phyloP scores from a whole-genome alignment of 2,329 filamentous ascomycete species.

The Xylariaceae sp. region DNA sequence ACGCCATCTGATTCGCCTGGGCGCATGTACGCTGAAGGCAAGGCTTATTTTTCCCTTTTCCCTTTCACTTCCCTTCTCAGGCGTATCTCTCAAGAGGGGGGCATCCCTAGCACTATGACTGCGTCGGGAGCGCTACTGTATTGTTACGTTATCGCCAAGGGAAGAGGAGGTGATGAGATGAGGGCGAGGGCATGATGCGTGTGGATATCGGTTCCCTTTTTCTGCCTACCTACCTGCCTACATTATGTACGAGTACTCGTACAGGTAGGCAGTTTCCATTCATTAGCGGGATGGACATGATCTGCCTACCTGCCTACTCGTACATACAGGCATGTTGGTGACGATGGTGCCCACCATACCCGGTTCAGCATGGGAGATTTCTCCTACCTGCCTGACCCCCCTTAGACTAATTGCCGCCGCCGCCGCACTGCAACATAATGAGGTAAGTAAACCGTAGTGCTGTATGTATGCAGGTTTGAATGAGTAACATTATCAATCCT shows the following conservation, averaged over 20 bases:
- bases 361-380: neutral
- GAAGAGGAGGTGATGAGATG: constrained; percentile 1
- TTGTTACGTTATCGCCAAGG: constrained; percentile 11
- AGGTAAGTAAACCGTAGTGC: constrained; percentile 4
- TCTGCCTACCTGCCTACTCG: neutral
- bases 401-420: neutral
- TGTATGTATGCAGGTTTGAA: constrained; percentile 15
- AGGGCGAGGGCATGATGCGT: neutral
- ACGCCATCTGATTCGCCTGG: constrained; percentile 24
- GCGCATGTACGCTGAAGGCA: constrained; percentile 3
- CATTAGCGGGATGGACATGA: neutral
- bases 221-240: neutral
- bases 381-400: neutral
- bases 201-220: no score
- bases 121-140: constrained; percentile 27
- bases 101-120: neutral
- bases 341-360: neutral
- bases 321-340: neutral
- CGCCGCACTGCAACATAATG: constrained; percentile 16
- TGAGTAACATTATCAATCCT: neutral
- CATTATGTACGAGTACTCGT: no score
- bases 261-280: no score
- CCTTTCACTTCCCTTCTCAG: neutral
- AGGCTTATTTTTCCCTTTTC: constrained; percentile 7
- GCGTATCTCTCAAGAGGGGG: constrained; percentile 1